Conservation (phyloP, 768 basidiomycete genomes). For the Pisolithus albus region DNA sequence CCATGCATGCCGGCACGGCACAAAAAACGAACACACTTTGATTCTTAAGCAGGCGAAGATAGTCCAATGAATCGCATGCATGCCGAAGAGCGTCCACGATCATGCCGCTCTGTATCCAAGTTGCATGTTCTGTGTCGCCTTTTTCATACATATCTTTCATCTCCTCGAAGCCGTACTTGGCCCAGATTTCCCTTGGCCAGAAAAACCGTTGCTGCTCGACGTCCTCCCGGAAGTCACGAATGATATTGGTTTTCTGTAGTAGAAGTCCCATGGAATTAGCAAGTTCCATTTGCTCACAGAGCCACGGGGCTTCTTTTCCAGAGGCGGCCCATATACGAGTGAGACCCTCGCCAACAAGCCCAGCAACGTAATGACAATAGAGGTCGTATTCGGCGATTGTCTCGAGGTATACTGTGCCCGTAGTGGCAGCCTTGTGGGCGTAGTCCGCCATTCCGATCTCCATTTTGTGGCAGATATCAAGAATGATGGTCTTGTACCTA, state of each 20-base stretch:
- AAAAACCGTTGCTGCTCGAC: conserved; percentile 77
- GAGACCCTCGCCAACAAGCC: conserved; percentile 93
- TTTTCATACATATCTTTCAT: conserved; percentile 61
- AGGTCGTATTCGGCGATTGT: conserved; percentile 86
- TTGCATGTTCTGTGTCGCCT: conserved; percentile 54
- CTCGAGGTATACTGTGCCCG: conserved; percentile 62
- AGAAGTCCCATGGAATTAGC: conserved; percentile 93
- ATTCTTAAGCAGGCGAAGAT: conserved; percentile 77
- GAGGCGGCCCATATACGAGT: conserved; percentile 84
- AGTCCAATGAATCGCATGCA: conserved; percentile 80
- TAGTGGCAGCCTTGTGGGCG: conserved; percentile 72
- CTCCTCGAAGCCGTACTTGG: conserved; percentile 63
- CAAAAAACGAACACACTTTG: conserved; percentile 95
- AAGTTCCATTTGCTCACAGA: conserved; percentile 77
- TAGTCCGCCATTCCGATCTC: conserved; percentile 94
- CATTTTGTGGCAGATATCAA: conserved; percentile 84
- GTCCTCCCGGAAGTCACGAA: conserved; percentile 92
- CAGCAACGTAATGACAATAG: conserved; percentile 98
- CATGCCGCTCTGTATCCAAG: conserved; percentile 85
- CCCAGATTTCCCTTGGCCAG: conserved; percentile 96
- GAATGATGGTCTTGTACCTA: conserved; percentile 73
- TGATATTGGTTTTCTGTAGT: conserved; percentile 97
- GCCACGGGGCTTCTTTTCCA: conserved; percentile 67
- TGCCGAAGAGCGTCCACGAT: conserved; percentile 82
- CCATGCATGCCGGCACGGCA: conserved; percentile 92